phyloP scores from a whole-genome alignment of 495 filamentous ascomycete genomes.

The Xylaria nigripes region DNA sequence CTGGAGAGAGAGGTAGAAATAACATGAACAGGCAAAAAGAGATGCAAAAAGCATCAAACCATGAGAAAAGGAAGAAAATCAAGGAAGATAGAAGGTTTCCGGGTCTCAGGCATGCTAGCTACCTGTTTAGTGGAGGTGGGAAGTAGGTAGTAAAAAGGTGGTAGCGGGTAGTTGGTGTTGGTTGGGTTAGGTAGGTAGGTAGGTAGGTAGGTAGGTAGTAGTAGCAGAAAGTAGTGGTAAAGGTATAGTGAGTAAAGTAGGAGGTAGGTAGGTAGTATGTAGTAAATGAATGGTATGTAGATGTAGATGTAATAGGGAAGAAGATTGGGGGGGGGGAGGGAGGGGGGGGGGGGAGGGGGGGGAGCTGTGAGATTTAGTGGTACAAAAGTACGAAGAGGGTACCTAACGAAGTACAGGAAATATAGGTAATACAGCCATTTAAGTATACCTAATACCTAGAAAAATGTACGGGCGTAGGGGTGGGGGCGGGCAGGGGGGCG shows the following conservation, averaged over 20 bases:
- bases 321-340: background rate
- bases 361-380: background rate
- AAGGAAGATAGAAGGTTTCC: background rate
- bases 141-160: too few species aligned
- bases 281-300: background rate
- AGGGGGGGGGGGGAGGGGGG: background rate
- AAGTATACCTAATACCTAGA: too few species aligned
- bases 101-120: slow-evolving; percentile 3
- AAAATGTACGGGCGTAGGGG: too few species aligned
- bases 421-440: too few species aligned
- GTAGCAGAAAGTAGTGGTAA: too few species aligned
- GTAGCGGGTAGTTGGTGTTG: too few species aligned
- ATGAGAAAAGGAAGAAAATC: background rate
- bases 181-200: background rate
- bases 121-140: background rate
- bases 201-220: too few species aligned
- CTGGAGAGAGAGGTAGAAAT: background rate
- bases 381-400: too few species aligned
- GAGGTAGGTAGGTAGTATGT: background rate
- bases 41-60: background rate
- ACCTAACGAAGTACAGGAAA: too few species aligned
- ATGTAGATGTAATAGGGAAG: background rate
- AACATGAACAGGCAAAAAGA: slow-evolving; percentile 9
- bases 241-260: background rate
- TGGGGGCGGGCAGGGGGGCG: too few species aligned